These are phyloP conservation scores for Fimicolochytrium jonesii DNA, from an alignment of 192 early-diverging fungal species.

Conservation along the genomic window DNA sequence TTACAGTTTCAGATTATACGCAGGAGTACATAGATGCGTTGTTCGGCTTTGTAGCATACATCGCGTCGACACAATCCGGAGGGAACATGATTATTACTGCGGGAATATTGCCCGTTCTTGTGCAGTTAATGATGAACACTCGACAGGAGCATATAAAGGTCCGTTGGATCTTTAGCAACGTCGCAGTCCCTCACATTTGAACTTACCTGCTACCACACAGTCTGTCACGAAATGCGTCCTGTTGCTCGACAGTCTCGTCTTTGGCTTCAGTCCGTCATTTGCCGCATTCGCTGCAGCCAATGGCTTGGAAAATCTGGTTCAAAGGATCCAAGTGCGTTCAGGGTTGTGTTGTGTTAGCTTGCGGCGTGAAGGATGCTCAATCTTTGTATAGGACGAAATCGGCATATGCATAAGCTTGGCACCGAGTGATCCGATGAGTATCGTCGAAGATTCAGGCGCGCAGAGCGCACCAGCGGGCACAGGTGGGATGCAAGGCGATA, in stretches of 20 bases:
- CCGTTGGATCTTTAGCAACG: constrained; percentile 1
- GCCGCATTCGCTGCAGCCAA: constrained; percentile 75
- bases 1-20: constrained; percentile 26
- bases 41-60: constrained; percentile 69
- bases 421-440: no score
- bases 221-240: constrained; percentile 58
- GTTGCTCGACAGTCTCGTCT: constrained; percentile 80
- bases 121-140: constrained; percentile 66
- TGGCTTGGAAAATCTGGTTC: constrained; percentile 73
- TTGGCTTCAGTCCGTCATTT: constrained; percentile 70
- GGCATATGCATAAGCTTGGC: constrained; percentile 36
- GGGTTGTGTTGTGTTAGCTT: constrained; percentile 7
- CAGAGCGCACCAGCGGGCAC: no score
- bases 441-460: no score
- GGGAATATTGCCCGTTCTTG: constrained; percentile 79
- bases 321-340: constrained; percentile 78
- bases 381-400: constrained; percentile 48
- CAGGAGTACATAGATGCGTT: constrained; percentile 82
- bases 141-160: constrained; percentile 59
- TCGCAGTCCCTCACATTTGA: no score
- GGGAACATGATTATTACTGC: constrained; percentile 87
- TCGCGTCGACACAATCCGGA: constrained; percentile 76
- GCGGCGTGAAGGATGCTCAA: neutral
- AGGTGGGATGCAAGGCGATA: no score
- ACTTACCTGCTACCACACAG: no score